phyloP scores from a whole-genome alignment of 1,284 basidiomycete genomes.

The Malassezia psittaci region DNA sequence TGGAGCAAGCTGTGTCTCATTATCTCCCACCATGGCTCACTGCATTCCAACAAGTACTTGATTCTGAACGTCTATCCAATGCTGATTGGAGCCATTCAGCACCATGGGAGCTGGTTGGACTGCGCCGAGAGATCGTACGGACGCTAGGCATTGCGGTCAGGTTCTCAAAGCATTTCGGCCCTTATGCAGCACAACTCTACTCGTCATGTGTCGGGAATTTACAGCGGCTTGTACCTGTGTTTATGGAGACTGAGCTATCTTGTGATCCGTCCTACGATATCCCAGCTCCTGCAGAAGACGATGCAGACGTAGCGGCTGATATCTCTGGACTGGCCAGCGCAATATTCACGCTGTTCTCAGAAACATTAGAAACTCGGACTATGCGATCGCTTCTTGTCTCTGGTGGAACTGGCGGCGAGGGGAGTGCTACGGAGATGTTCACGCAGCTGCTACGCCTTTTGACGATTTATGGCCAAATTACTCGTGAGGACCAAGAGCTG shows the following conservation, averaged over 20 bases:
- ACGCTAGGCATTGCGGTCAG: constrained; percentile 35
- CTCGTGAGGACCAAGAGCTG: constrained; percentile 80
- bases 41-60: constrained; percentile 26
- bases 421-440: constrained; percentile 49
- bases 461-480: constrained; percentile 73
- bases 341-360: constrained; percentile 68
- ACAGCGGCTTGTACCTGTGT: constrained; percentile 23
- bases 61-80: background rate
- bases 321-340: constrained; percentile 65
- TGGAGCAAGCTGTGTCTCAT: constrained; percentile 67
- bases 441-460: constrained; percentile 55
- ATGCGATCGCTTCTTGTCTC: constrained; percentile 57
- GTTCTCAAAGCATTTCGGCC: constrained; percentile 28
- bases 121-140: constrained; percentile 34
- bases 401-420: constrained; percentile 38
- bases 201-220: constrained; percentile 18
- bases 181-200: constrained; percentile 17
- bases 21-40: constrained; percentile 70
- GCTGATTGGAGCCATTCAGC: constrained; percentile 15
- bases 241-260: constrained; percentile 20
- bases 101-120: constrained; percentile 24
- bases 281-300: constrained; percentile 58
- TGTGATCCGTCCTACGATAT: constrained; percentile 49
- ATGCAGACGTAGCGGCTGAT: constrained; percentile 55
- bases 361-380: constrained; percentile 57